Conservation (phyloP, 371 early-diverging fungal species). For the Furculomyces boomerangus region DNA sequence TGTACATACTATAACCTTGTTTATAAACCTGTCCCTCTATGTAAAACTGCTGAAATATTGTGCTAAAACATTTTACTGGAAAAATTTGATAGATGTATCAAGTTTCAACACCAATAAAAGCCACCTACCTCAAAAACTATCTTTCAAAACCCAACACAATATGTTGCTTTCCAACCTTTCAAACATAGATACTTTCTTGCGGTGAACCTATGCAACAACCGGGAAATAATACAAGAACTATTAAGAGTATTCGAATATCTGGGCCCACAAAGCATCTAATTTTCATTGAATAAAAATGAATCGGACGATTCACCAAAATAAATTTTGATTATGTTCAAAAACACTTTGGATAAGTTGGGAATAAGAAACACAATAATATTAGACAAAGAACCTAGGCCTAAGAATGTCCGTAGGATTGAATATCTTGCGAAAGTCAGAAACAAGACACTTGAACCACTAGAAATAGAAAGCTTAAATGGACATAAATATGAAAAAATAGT, state of each 20-base stretch:
- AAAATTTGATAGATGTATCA: too few relatives aligned
- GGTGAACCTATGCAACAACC: slow-evolving; percentile 20
- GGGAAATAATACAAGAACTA: slow-evolving; percentile 15
- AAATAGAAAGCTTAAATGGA: not conserved
- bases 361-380: slow-evolving; percentile 11
- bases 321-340: slow-evolving; percentile 8
- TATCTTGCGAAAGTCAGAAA: slow-evolving; percentile 28
- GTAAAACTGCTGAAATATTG: too few relatives aligned
- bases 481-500: not conserved
- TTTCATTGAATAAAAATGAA: slow-evolving; percentile 26
- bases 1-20: too few relatives aligned
- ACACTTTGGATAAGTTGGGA: slow-evolving; percentile 5
- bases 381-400: slow-evolving; percentile 4
- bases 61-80: too few relatives aligned
- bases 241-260: slow-evolving; percentile 12
- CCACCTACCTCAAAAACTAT: too few relatives aligned
- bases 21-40: too few relatives aligned
- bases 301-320: slow-evolving; percentile 20
- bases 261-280: slow-evolving; percentile 12
- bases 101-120: too few relatives aligned
- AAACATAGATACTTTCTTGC: slow-evolving; percentile 12
- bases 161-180: too few relatives aligned
- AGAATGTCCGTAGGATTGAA: slow-evolving; percentile 24
- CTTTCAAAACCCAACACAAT: too few relatives aligned
- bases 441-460: slow-evolving; percentile 20